These are phyloP conservation scores for Chionographis japonica DNA, from an alignment of 106 monocot genomes.

Conservation along the genomic window DNA sequence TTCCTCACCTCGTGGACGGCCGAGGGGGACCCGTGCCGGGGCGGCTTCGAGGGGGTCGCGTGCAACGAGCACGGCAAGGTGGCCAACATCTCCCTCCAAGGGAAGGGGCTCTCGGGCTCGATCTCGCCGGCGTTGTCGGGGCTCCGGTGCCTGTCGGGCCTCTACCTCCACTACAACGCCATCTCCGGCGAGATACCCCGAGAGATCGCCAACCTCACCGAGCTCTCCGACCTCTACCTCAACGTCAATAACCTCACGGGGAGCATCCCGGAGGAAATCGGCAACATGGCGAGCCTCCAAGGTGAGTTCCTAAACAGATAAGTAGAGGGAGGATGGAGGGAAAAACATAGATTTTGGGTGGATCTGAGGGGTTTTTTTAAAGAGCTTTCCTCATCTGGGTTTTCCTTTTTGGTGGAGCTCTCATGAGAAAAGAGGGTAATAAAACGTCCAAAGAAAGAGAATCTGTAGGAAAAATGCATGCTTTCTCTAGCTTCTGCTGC, in stretches of 20 bases:
- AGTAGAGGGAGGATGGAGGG: too few species aligned
- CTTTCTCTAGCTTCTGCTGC: too few species aligned
- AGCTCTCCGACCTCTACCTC: conserved; percentile 75
- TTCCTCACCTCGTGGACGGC: conserved; percentile 62
- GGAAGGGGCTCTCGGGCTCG: conserved; percentile 58
- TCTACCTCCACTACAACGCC: conserved; percentile 64
- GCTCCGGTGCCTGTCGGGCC: conserved; percentile 40
- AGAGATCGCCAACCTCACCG: conserved; percentile 58
- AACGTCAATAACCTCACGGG: conserved; percentile 72
- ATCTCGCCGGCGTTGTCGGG: conserved; percentile 41
- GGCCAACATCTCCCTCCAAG: conserved; percentile 76
- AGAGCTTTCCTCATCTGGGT: too few species aligned
- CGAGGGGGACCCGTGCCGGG: conserved; percentile 51
- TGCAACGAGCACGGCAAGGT: conserved; percentile 71
- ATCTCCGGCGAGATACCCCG: conserved; percentile 50
- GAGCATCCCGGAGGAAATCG: conserved; percentile 42
- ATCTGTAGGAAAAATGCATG: too few species aligned
- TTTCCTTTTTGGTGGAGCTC: too few species aligned
- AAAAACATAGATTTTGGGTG: neutral
- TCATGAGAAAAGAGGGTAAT: too few species aligned
- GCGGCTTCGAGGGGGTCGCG: conserved; percentile 67
- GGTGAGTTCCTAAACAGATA: too few species aligned
- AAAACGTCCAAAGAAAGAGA: too few species aligned
- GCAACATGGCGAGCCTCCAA: conserved; percentile 56
- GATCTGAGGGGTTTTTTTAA: neutral